Base-by-base conservation (phyloP, 495 filamentous ascomycete species). In the Penicillium steckii region DNA sequence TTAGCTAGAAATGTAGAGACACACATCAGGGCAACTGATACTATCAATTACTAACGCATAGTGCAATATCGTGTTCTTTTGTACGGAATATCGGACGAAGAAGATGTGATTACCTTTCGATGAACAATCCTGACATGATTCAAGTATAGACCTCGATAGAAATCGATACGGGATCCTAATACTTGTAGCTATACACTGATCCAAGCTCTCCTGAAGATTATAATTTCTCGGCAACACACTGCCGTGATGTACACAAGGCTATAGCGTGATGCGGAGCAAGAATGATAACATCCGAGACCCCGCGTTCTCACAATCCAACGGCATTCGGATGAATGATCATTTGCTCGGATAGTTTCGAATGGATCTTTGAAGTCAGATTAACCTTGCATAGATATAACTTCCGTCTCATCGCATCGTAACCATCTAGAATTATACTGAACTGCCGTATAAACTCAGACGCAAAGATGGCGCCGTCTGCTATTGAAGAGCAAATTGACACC, bases 391-490 rank as follows among this genome's bases (percentile, higher is more conserved):
- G 33, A 37, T 37, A 37, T 41, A 41, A 41, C 18, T 21, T 22
- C 9, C 18, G 13, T 13, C 23, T 24, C 10, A 35, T 29, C 24
- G 18, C n/a, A 35, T 41, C 21, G 1, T 5, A 43, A 44, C 21
- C 3, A 6, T 2, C n/a, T 7, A 37, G 15, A 12, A 7, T 37
- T 13, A n/a, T 37, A 37, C 33, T 15, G 3, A 13, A 17, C 18
- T 37, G 13, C 8, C 15, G 33, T 35, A 3, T 15, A 7, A 37
- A 7, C 15, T n/a, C 33, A 37, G 13, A 10, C 21, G 1, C 15
- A 18, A 53, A 46, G 10, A 72, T 71, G 70, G 66, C 70, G 0
- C 70, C 68, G 8, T 62, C 60, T 21, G 70, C 66, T n/a, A 48
- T 73, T 21, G 45, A 61, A 53, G 25, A 55, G 4, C 25, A 49